A percentile compares a stretch with the other conserved stretches of the same genome.
Evolutionary conservation across 179 eudicot species (phyloP).

Genomic region (Kewa caespitosa): DNA sequence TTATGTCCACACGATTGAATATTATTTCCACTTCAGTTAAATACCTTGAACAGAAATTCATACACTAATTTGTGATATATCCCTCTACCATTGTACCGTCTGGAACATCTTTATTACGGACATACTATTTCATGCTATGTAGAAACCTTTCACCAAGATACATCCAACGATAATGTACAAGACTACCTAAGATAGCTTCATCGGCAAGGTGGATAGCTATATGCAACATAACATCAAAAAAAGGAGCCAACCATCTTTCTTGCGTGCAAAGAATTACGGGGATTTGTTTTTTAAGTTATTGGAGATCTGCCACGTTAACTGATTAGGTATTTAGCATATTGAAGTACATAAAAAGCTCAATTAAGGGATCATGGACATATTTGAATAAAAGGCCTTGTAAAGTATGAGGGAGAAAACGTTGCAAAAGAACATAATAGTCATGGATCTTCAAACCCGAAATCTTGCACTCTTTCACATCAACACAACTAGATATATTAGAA

Average conservation of each 20-base stretch:
- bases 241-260: constrained; percentile 13
- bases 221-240: constrained; percentile 6
- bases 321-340: not conserved
- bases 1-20: not conserved
- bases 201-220: not conserved
- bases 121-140: constrained; percentile 4
- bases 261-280: not conserved
- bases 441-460: constrained; percentile 19
- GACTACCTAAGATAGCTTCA: constrained; percentile 1
- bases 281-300: not conserved
- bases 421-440: constrained; percentile 13
- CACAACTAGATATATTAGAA: constrained; percentile 18
- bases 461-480: constrained; percentile 2
- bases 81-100: not conserved
- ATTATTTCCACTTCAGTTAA: not conserved
- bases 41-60: not conserved
- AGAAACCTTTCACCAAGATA: not conserved
- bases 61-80: not conserved
- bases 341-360: constrained; percentile 5
- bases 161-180: not conserved
- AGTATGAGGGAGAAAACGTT: constrained; percentile 5
- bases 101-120: not conserved
- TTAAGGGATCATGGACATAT: not conserved
- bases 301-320: not conserved
- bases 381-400: not conserved